These are phyloP conservation scores for Penicillium sp. DNA, from an alignment of 2,329 filamentous ascomycete genomes.

Conservation along the genomic window DNA sequence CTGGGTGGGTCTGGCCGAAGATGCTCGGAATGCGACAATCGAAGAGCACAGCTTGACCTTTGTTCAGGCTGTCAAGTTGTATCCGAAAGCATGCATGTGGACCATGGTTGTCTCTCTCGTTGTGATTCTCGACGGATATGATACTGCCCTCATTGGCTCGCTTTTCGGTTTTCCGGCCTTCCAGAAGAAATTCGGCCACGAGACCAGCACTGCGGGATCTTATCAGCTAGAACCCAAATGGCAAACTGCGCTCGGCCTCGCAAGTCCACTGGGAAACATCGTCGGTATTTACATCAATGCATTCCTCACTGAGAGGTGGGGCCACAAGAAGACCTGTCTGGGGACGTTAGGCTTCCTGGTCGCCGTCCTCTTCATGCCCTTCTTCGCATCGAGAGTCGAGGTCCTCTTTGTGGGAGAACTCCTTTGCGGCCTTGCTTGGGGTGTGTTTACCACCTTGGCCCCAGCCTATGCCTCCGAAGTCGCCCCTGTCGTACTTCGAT, in stretches of 20 bases:
- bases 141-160: constrained; percentile 5
- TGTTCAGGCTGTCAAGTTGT: constrained; percentile 1
- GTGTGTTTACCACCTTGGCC: constrained; percentile 32
- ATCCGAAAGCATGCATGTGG: constrained; percentile 9
- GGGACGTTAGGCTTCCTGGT: constrained; percentile 3
- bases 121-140: constrained; percentile 10
- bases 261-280: constrained; percentile 2
- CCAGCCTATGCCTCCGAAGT: constrained; percentile 69
- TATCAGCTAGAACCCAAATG: constrained; percentile 8
- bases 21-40: constrained; percentile 5
- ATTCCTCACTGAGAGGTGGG: constrained; percentile 5
- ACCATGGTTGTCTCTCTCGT: constrained; percentile 7
- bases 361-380: constrained; percentile 27
- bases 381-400: constrained; percentile 27
- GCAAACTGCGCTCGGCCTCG: constrained; percentile 8
- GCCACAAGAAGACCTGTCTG: constrained; percentile 5
- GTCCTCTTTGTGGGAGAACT: constrained; percentile 27
- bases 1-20: constrained; percentile 5
- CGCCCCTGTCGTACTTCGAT: constrained; percentile 58
- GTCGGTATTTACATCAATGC: constrained; percentile 9
- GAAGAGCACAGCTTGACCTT: constrained; percentile 9
- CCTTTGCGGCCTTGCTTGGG: constrained; percentile 25
- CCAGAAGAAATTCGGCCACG: constrained; percentile 2
- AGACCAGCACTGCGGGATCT: not conserved
- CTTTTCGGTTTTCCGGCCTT: constrained; percentile 3